Evolutionary conservation across 164 flowering plant species (phyloP).

Genomic region (Annona squamosa): DNA sequence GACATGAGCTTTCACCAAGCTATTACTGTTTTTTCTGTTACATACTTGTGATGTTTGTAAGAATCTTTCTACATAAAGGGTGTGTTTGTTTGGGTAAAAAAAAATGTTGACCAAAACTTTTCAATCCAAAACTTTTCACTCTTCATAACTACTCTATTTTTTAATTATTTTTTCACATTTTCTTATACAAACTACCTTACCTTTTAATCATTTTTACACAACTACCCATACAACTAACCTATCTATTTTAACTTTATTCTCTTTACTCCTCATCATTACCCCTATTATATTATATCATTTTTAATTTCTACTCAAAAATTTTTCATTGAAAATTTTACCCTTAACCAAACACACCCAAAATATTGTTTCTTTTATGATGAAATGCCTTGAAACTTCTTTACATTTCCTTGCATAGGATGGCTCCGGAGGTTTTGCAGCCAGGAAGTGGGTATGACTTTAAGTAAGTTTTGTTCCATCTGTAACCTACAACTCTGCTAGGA

Average conservation of each 20-base stretch:
- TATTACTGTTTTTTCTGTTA: not conserved
- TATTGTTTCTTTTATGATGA: not conserved
- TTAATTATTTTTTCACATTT: too few species aligned
- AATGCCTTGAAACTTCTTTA: not conserved
- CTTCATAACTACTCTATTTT: too few species aligned
- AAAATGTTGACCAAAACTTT: not conserved
- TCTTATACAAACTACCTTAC: too few species aligned
- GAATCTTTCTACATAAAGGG: not conserved
- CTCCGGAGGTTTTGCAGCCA: conserved; percentile 99
- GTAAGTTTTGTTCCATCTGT: conserved; percentile 42
- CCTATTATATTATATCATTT: too few species aligned
- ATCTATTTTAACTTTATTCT: too few species aligned
- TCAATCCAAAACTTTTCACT: too few species aligned
- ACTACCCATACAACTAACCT: too few species aligned
- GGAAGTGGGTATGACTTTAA: conserved; percentile 94
- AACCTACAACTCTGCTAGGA: not conserved
- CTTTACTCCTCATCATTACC: too few species aligned
- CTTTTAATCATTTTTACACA: too few species aligned
- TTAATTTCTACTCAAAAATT: too few species aligned
- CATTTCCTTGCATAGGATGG: conserved; percentile 66
- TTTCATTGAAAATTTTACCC: too few species aligned
- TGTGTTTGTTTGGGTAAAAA: not conserved
- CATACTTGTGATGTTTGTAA: not conserved
- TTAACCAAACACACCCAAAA: too few species aligned
- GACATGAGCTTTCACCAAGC: not conserved